phyloP scores from a whole-genome alignment of 257 asterid genomes.

The Lavandula angustifolia region DNA sequence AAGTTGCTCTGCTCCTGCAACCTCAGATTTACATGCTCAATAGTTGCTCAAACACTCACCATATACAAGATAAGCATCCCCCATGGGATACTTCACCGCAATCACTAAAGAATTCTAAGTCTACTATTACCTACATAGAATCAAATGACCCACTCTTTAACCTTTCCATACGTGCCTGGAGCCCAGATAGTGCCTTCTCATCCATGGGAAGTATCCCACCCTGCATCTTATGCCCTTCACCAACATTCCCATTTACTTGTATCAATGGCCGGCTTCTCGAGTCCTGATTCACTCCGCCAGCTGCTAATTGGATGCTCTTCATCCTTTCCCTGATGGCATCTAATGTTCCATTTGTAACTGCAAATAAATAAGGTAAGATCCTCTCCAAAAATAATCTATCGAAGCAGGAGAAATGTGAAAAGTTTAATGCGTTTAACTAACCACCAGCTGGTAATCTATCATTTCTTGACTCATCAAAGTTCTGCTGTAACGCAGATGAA shows the following conservation, averaged over 20 bases:
- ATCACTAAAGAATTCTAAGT: slow-evolving; percentile 32
- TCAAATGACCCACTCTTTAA: slow-evolving; percentile 87
- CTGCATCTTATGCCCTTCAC: slow-evolving; percentile 58
- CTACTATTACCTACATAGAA: slow-evolving; percentile 42
- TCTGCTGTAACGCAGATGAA: slow-evolving; percentile 54
- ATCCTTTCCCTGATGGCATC: slow-evolving; percentile 98
- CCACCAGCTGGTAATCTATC: slow-evolving; percentile 90
- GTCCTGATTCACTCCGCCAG: slow-evolving; percentile 66
- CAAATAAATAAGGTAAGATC: slow-evolving; percentile 26
- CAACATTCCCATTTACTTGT: slow-evolving; percentile 54
- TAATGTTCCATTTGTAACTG: slow-evolving; percentile 84
- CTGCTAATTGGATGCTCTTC: slow-evolving; percentile 91
- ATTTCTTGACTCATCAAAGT: slow-evolving; percentile 60
- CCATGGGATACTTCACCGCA: slow-evolving; percentile 34
- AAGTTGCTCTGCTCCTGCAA: slow-evolving; percentile 29
- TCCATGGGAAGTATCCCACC: slow-evolving; percentile 86
- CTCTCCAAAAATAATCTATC: neutral
- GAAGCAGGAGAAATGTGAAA: neutral
- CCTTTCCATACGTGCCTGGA: slow-evolving; percentile 99
- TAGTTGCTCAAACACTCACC: slow-evolving; percentile 36
- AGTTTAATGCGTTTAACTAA: slow-evolving; percentile 32
- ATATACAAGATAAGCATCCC: slow-evolving; percentile 41
- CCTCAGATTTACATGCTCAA: slow-evolving; percentile 27
- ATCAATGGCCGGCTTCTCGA: slow-evolving; percentile 55
- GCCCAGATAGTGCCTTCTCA: slow-evolving; percentile 94